phyloP scores from a whole-genome alignment of 2,329 filamentous ascomycete species.

The Dactylellina parvicollis region DNA sequence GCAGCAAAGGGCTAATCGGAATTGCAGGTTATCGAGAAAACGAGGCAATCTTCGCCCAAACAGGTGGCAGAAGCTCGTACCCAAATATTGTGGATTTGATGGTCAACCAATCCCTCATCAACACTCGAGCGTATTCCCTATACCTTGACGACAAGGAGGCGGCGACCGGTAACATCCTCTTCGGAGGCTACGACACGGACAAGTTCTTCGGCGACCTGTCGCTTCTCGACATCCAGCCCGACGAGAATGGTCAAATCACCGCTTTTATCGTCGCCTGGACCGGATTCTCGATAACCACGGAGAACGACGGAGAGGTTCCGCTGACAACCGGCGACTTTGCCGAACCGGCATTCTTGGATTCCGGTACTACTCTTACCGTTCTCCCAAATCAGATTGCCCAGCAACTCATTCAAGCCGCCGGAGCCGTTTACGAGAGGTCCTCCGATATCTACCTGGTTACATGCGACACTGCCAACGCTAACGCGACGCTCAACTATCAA shows the following conservation, averaged over 20 bases:
- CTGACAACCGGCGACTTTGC: slow-evolving; percentile 58
- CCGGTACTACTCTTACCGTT: slow-evolving; percentile 57
- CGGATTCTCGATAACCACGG: slow-evolving; percentile 69
- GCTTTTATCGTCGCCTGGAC: slow-evolving; percentile 67
- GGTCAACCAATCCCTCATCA: slow-evolving; percentile 70
- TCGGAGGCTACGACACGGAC: slow-evolving; percentile 79
- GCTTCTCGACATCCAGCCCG: slow-evolving; percentile 71
- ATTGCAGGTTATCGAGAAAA: slow-evolving; percentile 44
- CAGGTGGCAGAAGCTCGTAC: slow-evolving; percentile 61
- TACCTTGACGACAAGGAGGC: slow-evolving; percentile 71
- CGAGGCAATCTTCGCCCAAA: slow-evolving; percentile 46
- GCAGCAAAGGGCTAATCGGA: background rate
- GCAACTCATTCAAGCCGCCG: slow-evolving; percentile 54
- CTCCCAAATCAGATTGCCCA: slow-evolving; percentile 55
- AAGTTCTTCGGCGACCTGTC: slow-evolving; percentile 73
- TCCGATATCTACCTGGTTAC: slow-evolving; percentile 39
- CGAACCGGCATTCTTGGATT: slow-evolving; percentile 58
- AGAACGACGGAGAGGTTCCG: slow-evolving; percentile 69
- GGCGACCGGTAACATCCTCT: slow-evolving; percentile 76
- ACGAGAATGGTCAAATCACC: slow-evolving; percentile 61
- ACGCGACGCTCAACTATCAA: slow-evolving; percentile 42
- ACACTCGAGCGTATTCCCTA: slow-evolving; percentile 73
- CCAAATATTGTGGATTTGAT: slow-evolving; percentile 74
- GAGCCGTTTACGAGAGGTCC: slow-evolving; percentile 59
- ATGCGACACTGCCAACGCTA: slow-evolving; percentile 15